phyloP scores from a whole-genome alignment of 495 filamentous ascomycete species.

The Penicillium longicatenatum region DNA sequence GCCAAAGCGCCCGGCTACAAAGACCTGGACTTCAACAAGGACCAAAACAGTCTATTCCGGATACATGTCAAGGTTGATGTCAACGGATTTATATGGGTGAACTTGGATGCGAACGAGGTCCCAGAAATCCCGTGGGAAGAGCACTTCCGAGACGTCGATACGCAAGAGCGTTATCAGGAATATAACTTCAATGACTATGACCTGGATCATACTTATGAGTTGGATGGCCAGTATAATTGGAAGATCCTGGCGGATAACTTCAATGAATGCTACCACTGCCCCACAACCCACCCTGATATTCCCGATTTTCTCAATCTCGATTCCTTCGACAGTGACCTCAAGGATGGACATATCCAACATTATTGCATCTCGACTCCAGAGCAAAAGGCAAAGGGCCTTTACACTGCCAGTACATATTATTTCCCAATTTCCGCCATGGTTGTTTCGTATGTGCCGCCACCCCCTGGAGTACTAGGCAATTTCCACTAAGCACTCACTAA shows the following conservation, averaged over 20 bases:
- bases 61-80: conserved; percentile 52
- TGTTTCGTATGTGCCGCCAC: conserved; percentile 42
- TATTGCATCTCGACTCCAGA: conserved; percentile 42
- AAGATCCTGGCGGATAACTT: conserved; percentile 65
- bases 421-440: conserved; percentile 48
- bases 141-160: conserved; percentile 46
- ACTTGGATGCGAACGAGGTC: conserved; percentile 43
- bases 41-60: conserved; percentile 42
- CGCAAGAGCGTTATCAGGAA: conserved; percentile 43
- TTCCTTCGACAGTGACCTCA: conserved; percentile 44
- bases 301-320: conserved; percentile 45
- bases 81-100: conserved; percentile 55
- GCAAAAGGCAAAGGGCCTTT: conserved; percentile 37
- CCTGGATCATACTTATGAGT: conserved; percentile 56
- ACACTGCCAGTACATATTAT: conserved; percentile 46
- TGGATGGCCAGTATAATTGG: conserved; percentile 54
- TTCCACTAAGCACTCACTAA: background rate
- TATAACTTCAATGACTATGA: conserved; percentile 63
- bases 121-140: conserved; percentile 50
- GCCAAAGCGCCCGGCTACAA: conserved; percentile 58
- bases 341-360: conserved; percentile 46
- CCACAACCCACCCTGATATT: conserved; percentile 51
- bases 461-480: background rate
- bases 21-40: conserved; percentile 51
- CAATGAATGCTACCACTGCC: conserved; percentile 66